A percentile compares a stretch with the other conserved stretches of the same genome.
These are phyloP conservation scores for Phytophthora agathidicida DNA, from an alignment of 352 stramenopile genomes.

Conservation along the genomic window DNA sequence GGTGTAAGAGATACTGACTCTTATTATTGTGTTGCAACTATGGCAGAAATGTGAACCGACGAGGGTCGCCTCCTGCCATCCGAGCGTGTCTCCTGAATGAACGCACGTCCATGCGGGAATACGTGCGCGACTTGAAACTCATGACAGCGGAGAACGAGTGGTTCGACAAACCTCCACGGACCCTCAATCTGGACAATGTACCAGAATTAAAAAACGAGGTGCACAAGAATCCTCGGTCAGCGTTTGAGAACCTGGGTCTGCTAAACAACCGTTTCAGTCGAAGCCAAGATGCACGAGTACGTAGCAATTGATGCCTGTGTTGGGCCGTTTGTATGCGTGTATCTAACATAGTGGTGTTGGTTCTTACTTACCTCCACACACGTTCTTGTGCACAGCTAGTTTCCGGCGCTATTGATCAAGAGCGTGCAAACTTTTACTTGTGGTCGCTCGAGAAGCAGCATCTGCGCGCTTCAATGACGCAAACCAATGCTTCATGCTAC, in stretches of 20 bases:
- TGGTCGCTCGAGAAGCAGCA: conserved; percentile 81
- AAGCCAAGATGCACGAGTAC: conserved; percentile 65
- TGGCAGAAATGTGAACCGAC: conserved; percentile 86
- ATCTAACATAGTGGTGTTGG: not conserved
- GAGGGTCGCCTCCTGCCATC: conserved; percentile 83
- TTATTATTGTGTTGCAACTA: conserved; percentile 5
- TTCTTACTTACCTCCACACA: conserved; percentile 6
- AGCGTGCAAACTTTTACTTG: conserved; percentile 83
- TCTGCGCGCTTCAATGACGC: conserved; percentile 68
- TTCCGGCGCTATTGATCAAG: conserved; percentile 74
- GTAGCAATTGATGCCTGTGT: conserved; percentile 15
- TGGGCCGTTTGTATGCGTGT: not conserved
- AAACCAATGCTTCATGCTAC: conserved; percentile 74
- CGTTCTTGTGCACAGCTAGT: conserved; percentile 54
- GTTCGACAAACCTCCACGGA: conserved; percentile 53
- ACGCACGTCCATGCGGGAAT: conserved; percentile 86
- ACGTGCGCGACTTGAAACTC: conserved; percentile 80
- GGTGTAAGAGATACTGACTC: conserved; percentile 11
- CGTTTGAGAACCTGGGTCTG: conserved; percentile 74
- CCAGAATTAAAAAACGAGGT: conserved; percentile 63
- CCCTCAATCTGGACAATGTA: conserved; percentile 54
- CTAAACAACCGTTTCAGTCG: conserved; percentile 70
- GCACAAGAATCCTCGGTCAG: conserved; percentile 47
- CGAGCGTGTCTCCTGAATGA: conserved; percentile 84
- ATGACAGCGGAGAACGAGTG: conserved; percentile 79